phyloP scores from a whole-genome alignment of 1,139 yeast genomes.

The Lodderomyces margitis region DNA sequence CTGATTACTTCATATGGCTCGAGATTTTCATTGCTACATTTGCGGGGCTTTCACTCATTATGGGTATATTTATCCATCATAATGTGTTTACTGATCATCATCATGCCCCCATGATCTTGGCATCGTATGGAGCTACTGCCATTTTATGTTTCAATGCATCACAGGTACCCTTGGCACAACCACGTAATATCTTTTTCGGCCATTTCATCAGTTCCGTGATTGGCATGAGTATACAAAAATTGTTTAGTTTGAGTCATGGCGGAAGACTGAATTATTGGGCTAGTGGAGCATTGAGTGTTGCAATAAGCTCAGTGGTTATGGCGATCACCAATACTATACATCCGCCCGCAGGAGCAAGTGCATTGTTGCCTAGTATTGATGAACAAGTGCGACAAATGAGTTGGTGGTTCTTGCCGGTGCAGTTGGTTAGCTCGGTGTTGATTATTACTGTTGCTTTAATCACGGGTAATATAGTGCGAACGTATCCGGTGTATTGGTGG shows the following conservation, averaged over 20 bases:
- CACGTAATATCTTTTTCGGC: constrained; percentile 58
- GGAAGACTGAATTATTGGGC: constrained; percentile 54
- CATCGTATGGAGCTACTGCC: constrained; percentile 68
- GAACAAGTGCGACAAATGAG: constrained; percentile 48
- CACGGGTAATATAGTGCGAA: constrained; percentile 53
- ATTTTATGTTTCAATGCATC: constrained; percentile 58
- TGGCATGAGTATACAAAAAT: constrained; percentile 56
- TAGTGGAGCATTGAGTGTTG: constrained; percentile 62
- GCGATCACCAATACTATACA: constrained; percentile 58
- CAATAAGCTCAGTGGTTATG: constrained; percentile 56
- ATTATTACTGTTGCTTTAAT: constrained; percentile 54
- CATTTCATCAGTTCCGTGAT: constrained; percentile 53
- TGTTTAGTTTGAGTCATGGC: constrained; percentile 42
- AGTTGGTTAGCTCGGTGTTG: constrained; percentile 49
- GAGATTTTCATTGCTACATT: constrained; percentile 50
- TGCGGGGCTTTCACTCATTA: constrained; percentile 50
- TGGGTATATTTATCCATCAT: constrained; percentile 45
- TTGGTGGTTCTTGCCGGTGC: constrained; percentile 69
- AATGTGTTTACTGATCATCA: constrained; percentile 41
- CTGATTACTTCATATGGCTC: constrained; percentile 47
- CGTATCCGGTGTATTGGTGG: constrained; percentile 69
- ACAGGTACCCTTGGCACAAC: constrained; percentile 64
- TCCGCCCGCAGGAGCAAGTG: constrained; percentile 78
- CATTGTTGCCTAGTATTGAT: constrained; percentile 57
- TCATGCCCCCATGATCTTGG: constrained; percentile 55